A percentile compares a stretch with the other conserved stretches of the same genome.
These are phyloP conservation scores for Penicillium samsonianum DNA, from an alignment of 495 filamentous ascomycete genomes.

Conservation along the genomic window DNA sequence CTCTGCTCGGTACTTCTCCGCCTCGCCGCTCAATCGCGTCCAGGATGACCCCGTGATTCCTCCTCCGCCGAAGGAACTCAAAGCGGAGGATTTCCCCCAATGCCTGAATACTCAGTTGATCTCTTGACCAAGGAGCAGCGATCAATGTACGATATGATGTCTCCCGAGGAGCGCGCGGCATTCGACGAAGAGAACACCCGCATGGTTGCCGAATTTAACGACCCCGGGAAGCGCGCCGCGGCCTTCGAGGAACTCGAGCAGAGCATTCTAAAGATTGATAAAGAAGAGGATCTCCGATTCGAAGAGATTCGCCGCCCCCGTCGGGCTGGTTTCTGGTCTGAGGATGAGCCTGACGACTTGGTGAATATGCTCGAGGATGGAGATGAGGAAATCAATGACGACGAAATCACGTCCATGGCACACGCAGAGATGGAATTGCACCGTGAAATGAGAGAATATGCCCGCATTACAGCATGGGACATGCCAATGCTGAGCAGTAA, in stretches of 20 bases:
- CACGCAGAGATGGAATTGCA: constrained; percentile 89
- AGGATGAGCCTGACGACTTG: constrained; percentile 55
- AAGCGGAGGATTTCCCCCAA: constrained; percentile 34
- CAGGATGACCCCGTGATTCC: constrained; percentile 42
- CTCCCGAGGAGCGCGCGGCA: constrained; percentile 45
- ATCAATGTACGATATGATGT: constrained; percentile 50
- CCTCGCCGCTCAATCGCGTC: constrained; percentile 38
- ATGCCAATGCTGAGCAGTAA: constrained; percentile 88
- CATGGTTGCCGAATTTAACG: constrained; percentile 44
- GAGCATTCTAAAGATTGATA: constrained; percentile 35
- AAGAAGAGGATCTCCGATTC: constrained; percentile 35
- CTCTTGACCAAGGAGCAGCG: constrained; percentile 43
- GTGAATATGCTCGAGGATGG: constrained; percentile 53
- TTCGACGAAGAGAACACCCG: constrained; percentile 45
- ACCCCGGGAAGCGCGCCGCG: constrained; percentile 32
- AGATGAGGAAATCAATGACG: constrained; percentile 67
- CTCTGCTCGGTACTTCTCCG: constrained; percentile 42
- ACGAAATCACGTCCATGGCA: constrained; percentile 77
- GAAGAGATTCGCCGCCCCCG: constrained; percentile 34
- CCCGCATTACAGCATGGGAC: constrained; percentile 88
- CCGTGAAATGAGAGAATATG: constrained; percentile 85
- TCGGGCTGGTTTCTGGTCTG: constrained; percentile 52
- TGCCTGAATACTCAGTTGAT: constrained; percentile 44
- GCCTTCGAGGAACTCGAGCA: constrained; percentile 38
- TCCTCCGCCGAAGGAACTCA: constrained; percentile 34